Evolutionary conservation across 176 grass and related monocot species (phyloP).

Genomic region (Carex cristatella): DNA sequence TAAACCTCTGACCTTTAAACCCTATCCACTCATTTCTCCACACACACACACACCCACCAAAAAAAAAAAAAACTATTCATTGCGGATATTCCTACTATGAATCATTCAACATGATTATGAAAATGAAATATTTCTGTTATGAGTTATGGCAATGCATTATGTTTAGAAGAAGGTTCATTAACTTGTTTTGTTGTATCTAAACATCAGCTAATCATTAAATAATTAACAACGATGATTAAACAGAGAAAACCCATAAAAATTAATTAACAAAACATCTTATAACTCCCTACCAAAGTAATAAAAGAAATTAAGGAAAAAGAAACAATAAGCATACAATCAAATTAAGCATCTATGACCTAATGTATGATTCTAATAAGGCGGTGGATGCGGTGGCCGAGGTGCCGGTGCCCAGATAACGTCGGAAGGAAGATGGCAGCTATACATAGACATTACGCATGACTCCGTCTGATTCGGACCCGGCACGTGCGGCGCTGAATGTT

Average conservation of each 20-base stretch:
- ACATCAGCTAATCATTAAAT: neutral
- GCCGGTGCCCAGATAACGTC: slow-evolving; percentile 65
- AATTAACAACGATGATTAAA: neutral
- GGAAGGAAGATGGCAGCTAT: slow-evolving; percentile 47
- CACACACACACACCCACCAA: no score
- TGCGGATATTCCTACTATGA: no score
- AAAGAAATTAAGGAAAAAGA: no score
- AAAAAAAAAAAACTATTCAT: no score
- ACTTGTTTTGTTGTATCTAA: neutral
- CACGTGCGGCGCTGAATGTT: neutral
- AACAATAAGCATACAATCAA: neutral
- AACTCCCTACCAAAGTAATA: neutral
- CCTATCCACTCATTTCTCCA: neutral
- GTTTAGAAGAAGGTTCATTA: neutral
- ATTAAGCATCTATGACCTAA: neutral
- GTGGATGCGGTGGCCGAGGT: slow-evolving; percentile 41
- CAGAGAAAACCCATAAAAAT: neutral
- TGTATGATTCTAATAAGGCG: slow-evolving; percentile 40
- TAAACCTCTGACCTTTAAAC: slow-evolving; percentile 10
- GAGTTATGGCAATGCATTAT: neutral
- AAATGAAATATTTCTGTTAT: neutral
- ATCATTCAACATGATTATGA: no score
- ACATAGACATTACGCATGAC: slow-evolving; percentile 46
- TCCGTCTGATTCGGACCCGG: slow-evolving; percentile 22
- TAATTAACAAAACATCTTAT: slow-evolving; percentile 14